These are phyloP conservation scores for Clarireedia homoeocarpa DNA, from an alignment of 2,329 filamentous ascomycete genomes.

Conservation along the genomic window DNA sequence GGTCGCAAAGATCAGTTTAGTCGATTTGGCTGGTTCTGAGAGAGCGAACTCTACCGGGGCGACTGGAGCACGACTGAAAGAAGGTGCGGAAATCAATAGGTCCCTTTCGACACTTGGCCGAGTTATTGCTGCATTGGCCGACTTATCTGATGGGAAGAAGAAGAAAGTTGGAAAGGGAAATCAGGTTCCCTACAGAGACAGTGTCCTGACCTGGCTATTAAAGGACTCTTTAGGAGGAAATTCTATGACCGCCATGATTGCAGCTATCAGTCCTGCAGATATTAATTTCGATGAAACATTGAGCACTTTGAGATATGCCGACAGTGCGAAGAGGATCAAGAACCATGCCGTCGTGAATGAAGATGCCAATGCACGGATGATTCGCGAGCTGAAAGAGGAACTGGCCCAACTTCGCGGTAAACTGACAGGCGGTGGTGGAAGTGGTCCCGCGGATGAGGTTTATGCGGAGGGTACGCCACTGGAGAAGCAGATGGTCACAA, in stretches of 20 bases:
- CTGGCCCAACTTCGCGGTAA: constrained; percentile 79
- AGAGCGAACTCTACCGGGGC: constrained; percentile 95
- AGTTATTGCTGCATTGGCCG: constrained; percentile 92
- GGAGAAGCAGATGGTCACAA: constrained; percentile 93
- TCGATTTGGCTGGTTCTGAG: constrained; percentile 96
- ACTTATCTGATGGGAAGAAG: constrained; percentile 79
- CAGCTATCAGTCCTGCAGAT: constrained; percentile 93
- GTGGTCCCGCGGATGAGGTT: constrained; percentile 60
- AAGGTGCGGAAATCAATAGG: constrained; percentile 97
- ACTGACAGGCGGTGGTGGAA: constrained; percentile 51
- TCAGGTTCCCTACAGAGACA: constrained; percentile 94
- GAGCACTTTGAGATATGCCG: constrained; percentile 89
- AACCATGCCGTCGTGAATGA: constrained; percentile 99
- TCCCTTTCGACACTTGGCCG: constrained; percentile 93
- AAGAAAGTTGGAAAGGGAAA: constrained; percentile 62
- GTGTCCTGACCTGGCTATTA: constrained; percentile 88
- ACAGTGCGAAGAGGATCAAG: constrained; percentile 98
- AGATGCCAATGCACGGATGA: constrained; percentile 98
- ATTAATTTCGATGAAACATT: constrained; percentile 99
- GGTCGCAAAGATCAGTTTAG: constrained; percentile 94
- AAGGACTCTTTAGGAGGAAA: constrained; percentile 97
- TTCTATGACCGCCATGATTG: constrained; percentile 99
- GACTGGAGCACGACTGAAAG: constrained; percentile 88
- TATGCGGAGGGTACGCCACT: constrained; percentile 89
- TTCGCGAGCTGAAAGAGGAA: constrained; percentile 94